Evolutionary conservation across 1,284 basidiomycete species (phyloP), one percentile per base, ranked within the genome.

Genomic region (Garcileccinum viscosum): DNA sequence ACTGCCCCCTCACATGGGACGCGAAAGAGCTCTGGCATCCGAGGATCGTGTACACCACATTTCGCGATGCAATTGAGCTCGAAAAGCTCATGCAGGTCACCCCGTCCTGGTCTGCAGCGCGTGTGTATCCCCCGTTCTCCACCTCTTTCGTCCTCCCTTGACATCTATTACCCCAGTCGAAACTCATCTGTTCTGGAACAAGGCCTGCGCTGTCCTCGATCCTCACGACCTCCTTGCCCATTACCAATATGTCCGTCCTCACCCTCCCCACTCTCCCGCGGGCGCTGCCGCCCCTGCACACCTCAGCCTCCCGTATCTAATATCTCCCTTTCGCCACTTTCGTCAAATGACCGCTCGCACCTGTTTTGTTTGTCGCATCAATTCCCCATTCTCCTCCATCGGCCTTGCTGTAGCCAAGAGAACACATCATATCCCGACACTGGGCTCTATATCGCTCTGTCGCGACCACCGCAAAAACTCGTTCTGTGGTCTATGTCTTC

Each of bases 341-440:
- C 83, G 82, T 12, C 79, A 81, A 61, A 82, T 87, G 75, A 72
- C 79, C 60, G 69, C 70, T 19, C 79, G 78, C 35, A 86, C 85
- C 32, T 93, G 92, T 79, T 76, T 85, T 53, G 85, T 93, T n/a
- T 93, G 92, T 80, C 87, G 92, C 15, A 82, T 93, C 75, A 93
- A 92, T 77, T 79, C 79, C 7, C 90, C 92, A 0, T 81, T 79
- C 66, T 79, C 84, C 5, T 83, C 80, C 37, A 71, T 78, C 9
- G 91, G 90, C 11, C 83, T 91, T 17, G 82, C 81, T 4, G 72
- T 70, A 47, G 86, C 84, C 12, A 89, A 89, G 77, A 84, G 85
- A 37, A 72, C 80, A 8, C 74, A 84, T 27, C 62, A 72, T 60
- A 84, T 84, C 2, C 80, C 83, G 0, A 80, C 79, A n/a, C 73